These are phyloP conservation scores for Botryotinia convoluta DNA, from an alignment of 2,329 filamentous ascomycete species.

Conservation along the genomic window DNA sequence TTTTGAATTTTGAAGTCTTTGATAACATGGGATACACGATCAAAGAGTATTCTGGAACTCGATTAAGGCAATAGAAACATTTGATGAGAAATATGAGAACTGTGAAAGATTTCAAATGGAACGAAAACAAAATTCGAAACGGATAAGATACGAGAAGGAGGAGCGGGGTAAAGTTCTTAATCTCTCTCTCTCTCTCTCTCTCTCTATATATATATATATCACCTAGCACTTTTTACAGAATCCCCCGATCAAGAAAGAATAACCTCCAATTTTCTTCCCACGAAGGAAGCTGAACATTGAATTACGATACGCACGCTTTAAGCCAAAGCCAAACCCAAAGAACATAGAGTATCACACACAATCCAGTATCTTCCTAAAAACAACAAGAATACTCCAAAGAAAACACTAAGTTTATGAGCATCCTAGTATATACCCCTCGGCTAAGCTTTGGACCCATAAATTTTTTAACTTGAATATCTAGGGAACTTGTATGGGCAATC, in stretches of 20 bases:
- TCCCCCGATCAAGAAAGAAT: not conserved
- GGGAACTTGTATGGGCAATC: not conserved
- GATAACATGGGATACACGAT: not conserved
- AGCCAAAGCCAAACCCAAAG: not conserved
- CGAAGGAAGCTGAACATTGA: not conserved
- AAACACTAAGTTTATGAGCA: not conserved
- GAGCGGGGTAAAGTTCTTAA: not conserved
- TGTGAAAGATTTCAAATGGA: not conserved
- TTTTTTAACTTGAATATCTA: too few relatives aligned
- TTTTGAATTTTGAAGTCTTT: not conserved
- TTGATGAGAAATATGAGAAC: too few relatives aligned
- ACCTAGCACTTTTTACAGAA: not conserved
- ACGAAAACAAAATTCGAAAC: accelerated
- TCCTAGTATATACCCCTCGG: not conserved
- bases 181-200: too few relatives aligned
- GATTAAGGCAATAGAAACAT: not conserved
- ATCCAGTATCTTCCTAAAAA: not conserved
- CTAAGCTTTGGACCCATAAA: not conserved
- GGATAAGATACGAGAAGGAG: not conserved
- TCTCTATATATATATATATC: too few relatives aligned
- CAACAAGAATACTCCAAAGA: not conserved
- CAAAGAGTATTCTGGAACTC: not conserved
- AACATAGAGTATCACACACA: not conserved
- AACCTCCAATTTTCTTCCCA: not conserved
- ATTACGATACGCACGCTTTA: accelerated